Conservation (phyloP, 176 grass and related monocot genomes). For the Dendrocalamus sinicus region DNA sequence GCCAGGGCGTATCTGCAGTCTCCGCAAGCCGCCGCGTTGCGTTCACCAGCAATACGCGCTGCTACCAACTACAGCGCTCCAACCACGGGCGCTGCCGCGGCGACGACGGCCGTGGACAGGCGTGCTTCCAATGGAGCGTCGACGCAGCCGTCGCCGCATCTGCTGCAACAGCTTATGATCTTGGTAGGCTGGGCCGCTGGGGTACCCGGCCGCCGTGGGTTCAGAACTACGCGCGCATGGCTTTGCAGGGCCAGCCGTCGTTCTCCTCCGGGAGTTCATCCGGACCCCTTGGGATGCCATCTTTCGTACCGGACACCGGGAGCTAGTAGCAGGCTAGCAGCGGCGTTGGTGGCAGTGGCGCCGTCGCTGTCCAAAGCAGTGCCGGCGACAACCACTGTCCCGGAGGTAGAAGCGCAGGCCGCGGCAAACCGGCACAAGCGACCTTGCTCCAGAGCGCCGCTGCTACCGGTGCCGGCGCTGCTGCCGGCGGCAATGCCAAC, state of each 20-base stretch:
- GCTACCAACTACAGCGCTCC: constrained; percentile 21
- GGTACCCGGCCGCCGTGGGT: constrained; percentile 18
- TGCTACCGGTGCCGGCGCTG: not conserved
- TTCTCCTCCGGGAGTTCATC: not conserved
- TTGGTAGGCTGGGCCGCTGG: constrained; percentile 52
- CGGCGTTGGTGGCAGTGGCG: not conserved
- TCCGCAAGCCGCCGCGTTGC: constrained; percentile 30
- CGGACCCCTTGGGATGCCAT: not conserved
- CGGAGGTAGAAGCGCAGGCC: not conserved
- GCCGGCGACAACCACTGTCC: not conserved
- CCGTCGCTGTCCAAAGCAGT: not conserved
- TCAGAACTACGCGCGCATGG: constrained; percentile 20
- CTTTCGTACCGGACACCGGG: not conserved
- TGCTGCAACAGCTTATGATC: constrained; percentile 55
- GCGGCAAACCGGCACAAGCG: not conserved
- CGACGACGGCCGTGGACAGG: not conserved
- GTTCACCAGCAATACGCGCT: constrained; percentile 13
- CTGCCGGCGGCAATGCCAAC: not conserved
- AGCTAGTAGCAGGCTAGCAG: not conserved
- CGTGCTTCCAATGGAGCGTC: not conserved
- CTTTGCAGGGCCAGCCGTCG: constrained; percentile 20
- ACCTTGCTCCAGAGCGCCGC: constrained; percentile 24
- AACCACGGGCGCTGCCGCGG: not conserved
- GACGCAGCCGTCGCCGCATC: not conserved
- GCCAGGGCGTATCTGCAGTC: constrained; percentile 1